Conservation (phyloP, 805 yeast species). For the Vanderwaltozyma yarrowii region DNA sequence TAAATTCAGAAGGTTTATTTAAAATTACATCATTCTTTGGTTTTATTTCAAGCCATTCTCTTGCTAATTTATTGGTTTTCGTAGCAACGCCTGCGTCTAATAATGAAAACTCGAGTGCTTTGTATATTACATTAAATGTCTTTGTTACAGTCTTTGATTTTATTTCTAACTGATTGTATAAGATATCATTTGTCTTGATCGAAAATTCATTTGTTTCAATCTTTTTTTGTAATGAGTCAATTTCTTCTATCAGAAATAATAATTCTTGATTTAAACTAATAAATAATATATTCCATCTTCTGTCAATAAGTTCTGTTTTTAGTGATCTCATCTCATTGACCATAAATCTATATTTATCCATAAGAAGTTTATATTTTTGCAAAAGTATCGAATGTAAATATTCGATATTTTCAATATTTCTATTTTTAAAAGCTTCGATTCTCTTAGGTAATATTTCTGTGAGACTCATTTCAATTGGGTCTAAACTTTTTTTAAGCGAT, state of each 20-base stretch:
- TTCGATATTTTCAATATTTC: constrained; percentile 15
- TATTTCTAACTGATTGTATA: constrained; percentile 25
- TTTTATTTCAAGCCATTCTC: constrained; percentile 26
- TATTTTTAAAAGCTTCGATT: constrained; percentile 35
- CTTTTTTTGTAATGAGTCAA: constrained; percentile 12
- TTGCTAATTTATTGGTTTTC: constrained; percentile 29
- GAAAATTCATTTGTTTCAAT: constrained; percentile 6
- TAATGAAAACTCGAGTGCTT: constrained; percentile 34
- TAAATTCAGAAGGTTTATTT: neutral
- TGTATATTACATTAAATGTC: constrained; percentile 30
- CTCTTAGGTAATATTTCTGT: constrained; percentile 42
- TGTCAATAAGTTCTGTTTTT: constrained; percentile 39
- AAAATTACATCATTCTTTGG: constrained; percentile 1
- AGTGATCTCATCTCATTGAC: constrained; percentile 33
- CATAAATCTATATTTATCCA: constrained; percentile 34
- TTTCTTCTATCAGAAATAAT: constrained; percentile 16
- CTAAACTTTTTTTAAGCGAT: constrained; percentile 32
- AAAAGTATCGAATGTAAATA: constrained; percentile 25
- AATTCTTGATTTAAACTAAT: constrained; percentile 37
- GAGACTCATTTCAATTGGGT: constrained; percentile 44
- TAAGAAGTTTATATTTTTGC: constrained; percentile 32
- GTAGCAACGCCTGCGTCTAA: constrained; percentile 30
- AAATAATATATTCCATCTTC: constrained; percentile 48
- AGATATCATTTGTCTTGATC: constrained; percentile 11
- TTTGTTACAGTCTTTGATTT: constrained; percentile 34